These are phyloP conservation scores for Cetraspora pellucida DNA, from an alignment of 192 early-diverging fungal genomes.

Conservation along the genomic window DNA sequence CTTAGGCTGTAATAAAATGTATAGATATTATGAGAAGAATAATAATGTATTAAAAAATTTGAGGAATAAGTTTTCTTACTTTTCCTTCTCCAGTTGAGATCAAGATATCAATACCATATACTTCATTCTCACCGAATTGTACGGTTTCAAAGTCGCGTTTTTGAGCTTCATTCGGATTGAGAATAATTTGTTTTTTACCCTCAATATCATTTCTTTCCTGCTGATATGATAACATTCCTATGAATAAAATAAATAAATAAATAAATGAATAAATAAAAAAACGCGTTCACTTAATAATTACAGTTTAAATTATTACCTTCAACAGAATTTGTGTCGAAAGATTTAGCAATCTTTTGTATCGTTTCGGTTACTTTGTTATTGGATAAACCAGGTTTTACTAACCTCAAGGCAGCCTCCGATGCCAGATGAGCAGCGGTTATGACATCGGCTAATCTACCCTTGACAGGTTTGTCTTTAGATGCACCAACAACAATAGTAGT, in stretches of 20 bases:
- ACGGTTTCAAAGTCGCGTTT: slow-evolving; percentile 70
- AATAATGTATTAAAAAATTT: neutral
- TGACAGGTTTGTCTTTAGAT: slow-evolving; percentile 73
- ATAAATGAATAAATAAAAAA: neutral
- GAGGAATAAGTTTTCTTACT: slow-evolving; percentile 52
- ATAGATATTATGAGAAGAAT: neutral
- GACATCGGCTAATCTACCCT: slow-evolving; percentile 84
- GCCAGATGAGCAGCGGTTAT: slow-evolving; percentile 85
- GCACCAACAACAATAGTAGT: slow-evolving; percentile 87
- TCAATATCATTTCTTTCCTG: slow-evolving; percentile 85
- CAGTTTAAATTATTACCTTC: slow-evolving; percentile 57
- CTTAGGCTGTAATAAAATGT: slow-evolving; percentile 19
- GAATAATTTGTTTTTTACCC: slow-evolving; percentile 92
- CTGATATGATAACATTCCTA: slow-evolving; percentile 82
- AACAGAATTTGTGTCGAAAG: slow-evolving; percentile 85
- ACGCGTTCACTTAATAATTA: neutral
- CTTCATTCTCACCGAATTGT: slow-evolving; percentile 82
- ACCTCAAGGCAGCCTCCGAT: slow-evolving; percentile 79
- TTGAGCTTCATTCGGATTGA: slow-evolving; percentile 80
- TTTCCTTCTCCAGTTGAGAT: slow-evolving; percentile 90
- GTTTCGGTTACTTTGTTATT: slow-evolving; percentile 74
- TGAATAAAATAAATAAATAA: neutral
- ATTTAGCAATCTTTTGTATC: slow-evolving; percentile 76
- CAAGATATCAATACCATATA: slow-evolving; percentile 90
- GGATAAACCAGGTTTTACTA: slow-evolving; percentile 80